Conservation (phyloP, 148 eudicot species). For the Cornus kousa region DNA sequence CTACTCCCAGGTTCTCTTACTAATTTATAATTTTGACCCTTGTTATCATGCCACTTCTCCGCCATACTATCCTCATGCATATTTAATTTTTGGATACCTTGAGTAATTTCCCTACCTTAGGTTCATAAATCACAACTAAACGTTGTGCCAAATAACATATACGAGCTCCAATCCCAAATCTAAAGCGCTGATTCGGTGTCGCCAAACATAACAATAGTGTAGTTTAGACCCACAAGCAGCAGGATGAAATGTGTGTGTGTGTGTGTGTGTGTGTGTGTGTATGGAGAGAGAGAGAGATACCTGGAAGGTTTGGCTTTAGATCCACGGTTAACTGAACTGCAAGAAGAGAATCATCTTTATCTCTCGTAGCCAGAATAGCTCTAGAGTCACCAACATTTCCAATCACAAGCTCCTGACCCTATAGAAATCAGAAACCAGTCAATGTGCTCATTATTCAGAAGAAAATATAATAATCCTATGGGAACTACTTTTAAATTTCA, state of each 20-base stretch:
- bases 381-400: slow-evolving; percentile 95
- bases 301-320: slow-evolving; percentile 98
- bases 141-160: neutral
- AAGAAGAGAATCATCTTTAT: slow-evolving; percentile 47
- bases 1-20: neutral
- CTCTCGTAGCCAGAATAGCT: slow-evolving; percentile 84
- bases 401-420: slow-evolving; percentile 85
- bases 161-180: too few species aligned
- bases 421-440: slow-evolving; percentile 10
- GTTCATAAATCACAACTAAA: neutral
- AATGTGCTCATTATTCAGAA: slow-evolving; percentile 9
- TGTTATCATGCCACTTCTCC: neutral
- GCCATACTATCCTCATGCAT: neutral
- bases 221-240: neutral
- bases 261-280: neutral
- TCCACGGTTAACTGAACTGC: slow-evolving; percentile 93
- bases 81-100: neutral
- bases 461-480: neutral
- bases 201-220: too few species aligned
- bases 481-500: neutral
- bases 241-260: too few species aligned
- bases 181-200: too few species aligned
- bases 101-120: neutral
- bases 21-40: neutral
- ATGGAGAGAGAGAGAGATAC: slow-evolving; percentile 30